Conservation (phyloP, 768 basidiomycete species). For the Boletus bicolor region DNA sequence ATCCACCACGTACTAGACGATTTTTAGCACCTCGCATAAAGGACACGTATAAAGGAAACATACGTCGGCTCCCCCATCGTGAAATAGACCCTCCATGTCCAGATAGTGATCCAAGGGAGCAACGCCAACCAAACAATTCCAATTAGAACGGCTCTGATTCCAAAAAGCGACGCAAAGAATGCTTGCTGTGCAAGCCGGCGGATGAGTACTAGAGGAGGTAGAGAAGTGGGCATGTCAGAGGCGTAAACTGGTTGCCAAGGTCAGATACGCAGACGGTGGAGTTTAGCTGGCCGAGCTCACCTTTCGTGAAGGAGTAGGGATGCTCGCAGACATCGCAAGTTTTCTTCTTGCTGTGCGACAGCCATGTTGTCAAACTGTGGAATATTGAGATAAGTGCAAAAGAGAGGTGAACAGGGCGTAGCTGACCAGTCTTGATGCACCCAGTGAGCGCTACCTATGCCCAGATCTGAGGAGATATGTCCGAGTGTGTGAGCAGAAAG, state of each 20-base stretch:
- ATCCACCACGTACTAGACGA: slow-evolving; percentile 76
- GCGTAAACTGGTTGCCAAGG: slow-evolving; percentile 64
- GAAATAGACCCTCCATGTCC: slow-evolving; percentile 89
- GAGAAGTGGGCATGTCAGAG: slow-evolving; percentile 70
- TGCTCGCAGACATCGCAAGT: slow-evolving; percentile 96
- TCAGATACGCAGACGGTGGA: slow-evolving; percentile 7
- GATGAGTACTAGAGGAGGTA: slow-evolving; percentile 68
- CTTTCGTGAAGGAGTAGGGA: slow-evolving; percentile 89
- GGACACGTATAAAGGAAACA: slow-evolving; percentile 28
- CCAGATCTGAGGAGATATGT: no score
- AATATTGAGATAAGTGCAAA: slow-evolving; percentile 1
- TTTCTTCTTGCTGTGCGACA: slow-evolving; percentile 92
- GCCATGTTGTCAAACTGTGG: slow-evolving; percentile 85
- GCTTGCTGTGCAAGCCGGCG: slow-evolving; percentile 67
- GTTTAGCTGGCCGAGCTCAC: slow-evolving; percentile 36
- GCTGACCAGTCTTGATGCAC: slow-evolving; percentile 95
- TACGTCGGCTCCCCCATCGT: slow-evolving; percentile 80
- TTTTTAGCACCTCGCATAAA: slow-evolving; percentile 3
- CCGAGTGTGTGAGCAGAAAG: no score
- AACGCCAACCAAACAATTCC: slow-evolving; percentile 82
- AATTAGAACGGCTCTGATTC: slow-evolving; percentile 67
- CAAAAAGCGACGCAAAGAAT: slow-evolving; percentile 55
- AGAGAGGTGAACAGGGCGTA: neutral
- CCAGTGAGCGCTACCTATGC: no score
- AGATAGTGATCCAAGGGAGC: slow-evolving; percentile 84